Evolutionary conservation across 139 green algal genomes (phyloP).

Genomic region (Gonium pectorale): DNA sequence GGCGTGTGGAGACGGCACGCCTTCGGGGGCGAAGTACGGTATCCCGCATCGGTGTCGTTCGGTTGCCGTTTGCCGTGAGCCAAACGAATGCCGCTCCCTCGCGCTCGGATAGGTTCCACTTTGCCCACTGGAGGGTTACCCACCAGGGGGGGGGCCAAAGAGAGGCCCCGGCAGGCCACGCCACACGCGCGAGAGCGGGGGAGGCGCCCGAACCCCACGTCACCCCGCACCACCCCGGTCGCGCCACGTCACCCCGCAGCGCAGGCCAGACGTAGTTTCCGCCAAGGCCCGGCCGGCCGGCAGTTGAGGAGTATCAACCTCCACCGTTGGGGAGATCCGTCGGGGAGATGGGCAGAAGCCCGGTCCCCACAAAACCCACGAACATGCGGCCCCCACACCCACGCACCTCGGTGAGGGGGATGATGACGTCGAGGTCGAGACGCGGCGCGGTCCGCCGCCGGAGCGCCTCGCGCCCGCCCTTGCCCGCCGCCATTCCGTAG

Average conservation of each 20-base stretch:
- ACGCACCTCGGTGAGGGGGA: constrained; percentile 27
- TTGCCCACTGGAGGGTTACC: too few species aligned
- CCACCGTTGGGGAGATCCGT: too few species aligned
- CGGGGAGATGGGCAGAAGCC: too few species aligned
- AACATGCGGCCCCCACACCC: neutral
- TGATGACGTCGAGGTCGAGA: constrained; percentile 32
- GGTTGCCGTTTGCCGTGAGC: too few species aligned
- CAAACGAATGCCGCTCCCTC: neutral
- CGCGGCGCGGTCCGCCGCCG: constrained; percentile 1
- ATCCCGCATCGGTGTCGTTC: neutral
- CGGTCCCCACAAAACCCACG: neutral
- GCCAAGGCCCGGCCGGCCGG: too few species aligned
- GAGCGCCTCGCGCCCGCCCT: neutral
- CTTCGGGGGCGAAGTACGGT: neutral
- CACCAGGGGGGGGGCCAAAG: too few species aligned
- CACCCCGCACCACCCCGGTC: neutral
- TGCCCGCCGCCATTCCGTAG: neutral
- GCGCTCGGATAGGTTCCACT: too few species aligned
- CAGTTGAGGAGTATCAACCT: too few species aligned
- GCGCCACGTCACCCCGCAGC: neutral
- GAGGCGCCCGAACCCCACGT: too few species aligned
- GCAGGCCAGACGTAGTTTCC: too few species aligned
- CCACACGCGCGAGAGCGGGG: too few species aligned
- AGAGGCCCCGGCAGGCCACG: too few species aligned
- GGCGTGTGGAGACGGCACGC: neutral